Percentiles rank a stretch among this genome's conserved stretches.
Conservation (phyloP, 2,329 filamentous ascomycete genomes). For the Diplodia sapinea region DNA sequence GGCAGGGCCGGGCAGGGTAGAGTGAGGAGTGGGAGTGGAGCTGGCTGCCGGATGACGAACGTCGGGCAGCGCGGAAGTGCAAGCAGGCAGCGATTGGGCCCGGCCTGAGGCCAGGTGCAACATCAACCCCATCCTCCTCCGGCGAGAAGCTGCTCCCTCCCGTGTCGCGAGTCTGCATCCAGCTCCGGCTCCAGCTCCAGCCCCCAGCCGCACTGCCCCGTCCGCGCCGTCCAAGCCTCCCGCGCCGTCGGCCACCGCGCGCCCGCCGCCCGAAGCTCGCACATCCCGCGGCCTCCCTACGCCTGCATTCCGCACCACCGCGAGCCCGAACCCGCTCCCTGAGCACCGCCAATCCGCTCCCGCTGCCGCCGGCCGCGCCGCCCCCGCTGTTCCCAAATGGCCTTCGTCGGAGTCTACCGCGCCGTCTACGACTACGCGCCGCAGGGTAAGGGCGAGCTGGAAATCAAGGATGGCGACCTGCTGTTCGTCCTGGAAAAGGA, state of each 20-base stretch:
- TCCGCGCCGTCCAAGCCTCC: slow-evolving; percentile 17
- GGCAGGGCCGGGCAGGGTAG: slow-evolving; percentile 1
- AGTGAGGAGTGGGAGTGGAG: neutral
- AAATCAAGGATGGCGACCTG: slow-evolving; percentile 83
- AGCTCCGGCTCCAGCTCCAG: slow-evolving; percentile 67
- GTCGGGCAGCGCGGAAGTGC: slow-evolving; percentile 11
- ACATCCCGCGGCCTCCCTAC: slow-evolving; percentile 26
- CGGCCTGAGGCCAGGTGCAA: neutral
- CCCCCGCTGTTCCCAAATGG: slow-evolving; percentile 62
- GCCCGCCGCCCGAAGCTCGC: slow-evolving; percentile 7
- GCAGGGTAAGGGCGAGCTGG: slow-evolving; percentile 83
- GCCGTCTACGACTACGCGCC: slow-evolving; percentile 93
- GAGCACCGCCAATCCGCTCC: neutral
- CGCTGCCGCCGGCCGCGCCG: neutral
- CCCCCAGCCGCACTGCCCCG: slow-evolving; percentile 62
- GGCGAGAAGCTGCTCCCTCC: slow-evolving; percentile 42
- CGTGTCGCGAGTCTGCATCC: slow-evolving; percentile 62
- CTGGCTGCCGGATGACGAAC: slow-evolving; percentile 24
- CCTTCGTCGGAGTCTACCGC: slow-evolving; percentile 88
- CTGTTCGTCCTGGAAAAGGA: slow-evolving; percentile 88
- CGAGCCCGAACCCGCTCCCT: neutral
- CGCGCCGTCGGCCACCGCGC: slow-evolving; percentile 22
- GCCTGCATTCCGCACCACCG: slow-evolving; percentile 12
- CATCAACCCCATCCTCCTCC: slow-evolving; percentile 4
- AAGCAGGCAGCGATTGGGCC: slow-evolving; percentile 8